Evolutionary conservation across 2,329 filamentous ascomycete genomes (phyloP).

Genomic region (Bipolaris zeicola): DNA sequence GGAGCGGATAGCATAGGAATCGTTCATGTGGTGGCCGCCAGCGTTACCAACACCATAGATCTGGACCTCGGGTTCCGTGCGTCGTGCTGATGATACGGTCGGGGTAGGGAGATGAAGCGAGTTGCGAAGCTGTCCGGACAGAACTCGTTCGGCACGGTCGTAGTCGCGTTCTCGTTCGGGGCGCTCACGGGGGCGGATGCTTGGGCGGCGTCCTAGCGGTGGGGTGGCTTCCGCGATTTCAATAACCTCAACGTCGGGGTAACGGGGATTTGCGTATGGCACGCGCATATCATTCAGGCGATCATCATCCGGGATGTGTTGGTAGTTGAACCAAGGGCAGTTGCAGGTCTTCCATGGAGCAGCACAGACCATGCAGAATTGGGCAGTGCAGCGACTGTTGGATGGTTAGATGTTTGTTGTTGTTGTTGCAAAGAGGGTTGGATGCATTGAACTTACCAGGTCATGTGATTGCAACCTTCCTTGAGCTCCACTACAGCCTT

Average conservation of each 20-base stretch:
- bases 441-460: constrained; percentile 64
- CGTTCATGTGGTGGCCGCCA: constrained; percentile 65
- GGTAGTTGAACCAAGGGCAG: constrained; percentile 79
- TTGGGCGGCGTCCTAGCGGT: constrained; percentile 32
- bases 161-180: constrained; percentile 48
- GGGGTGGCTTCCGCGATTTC: constrained; percentile 35
- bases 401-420: constrained; percentile 17
- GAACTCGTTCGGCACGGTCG: constrained; percentile 55
- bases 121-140: constrained; percentile 60
- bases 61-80: constrained; percentile 52
- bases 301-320: constrained; percentile 57
- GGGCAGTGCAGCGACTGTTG: constrained; percentile 72
- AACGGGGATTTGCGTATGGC: constrained; percentile 32
- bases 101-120: constrained; percentile 44
- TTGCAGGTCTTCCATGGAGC: constrained; percentile 81
- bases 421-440: constrained; percentile 7
- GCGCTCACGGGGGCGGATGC: constrained; percentile 35
- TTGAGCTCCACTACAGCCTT: constrained; percentile 75
- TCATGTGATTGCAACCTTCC: constrained; percentile 88
- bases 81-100: constrained; percentile 29
- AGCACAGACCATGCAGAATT: constrained; percentile 89
- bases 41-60: constrained; percentile 60
- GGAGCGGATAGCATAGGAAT: constrained; percentile 49
- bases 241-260: constrained; percentile 40
- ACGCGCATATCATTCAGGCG: constrained; percentile 50